These are phyloP conservation scores for Penicillium soppii DNA, from an alignment of 495 filamentous ascomycete species.

Conservation along the genomic window DNA sequence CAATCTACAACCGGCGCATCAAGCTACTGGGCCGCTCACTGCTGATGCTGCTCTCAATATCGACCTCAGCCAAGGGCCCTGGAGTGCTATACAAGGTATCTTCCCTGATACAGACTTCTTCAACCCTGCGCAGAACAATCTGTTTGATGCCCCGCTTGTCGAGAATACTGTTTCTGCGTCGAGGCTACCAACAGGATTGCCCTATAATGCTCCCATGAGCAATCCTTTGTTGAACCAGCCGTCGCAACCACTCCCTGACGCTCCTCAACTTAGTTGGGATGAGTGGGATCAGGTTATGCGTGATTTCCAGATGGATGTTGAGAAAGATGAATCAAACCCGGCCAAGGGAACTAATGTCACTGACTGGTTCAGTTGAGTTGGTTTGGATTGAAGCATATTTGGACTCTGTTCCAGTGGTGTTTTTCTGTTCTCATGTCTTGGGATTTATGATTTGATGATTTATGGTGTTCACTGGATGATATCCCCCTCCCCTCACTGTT, in stretches of 20 bases:
- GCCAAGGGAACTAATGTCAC: constrained; percentile 28
- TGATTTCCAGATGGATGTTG: constrained; percentile 47
- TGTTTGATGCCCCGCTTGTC: constrained; percentile 5
- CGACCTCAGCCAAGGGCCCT: constrained; percentile 31
- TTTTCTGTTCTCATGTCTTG: neutral
- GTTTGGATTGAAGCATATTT: no score
- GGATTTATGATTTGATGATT: constrained; percentile 7
- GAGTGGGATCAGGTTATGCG: constrained; percentile 53
- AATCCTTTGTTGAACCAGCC: constrained; percentile 17
- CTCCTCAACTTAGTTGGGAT: constrained; percentile 34
- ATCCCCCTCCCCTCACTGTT: constrained; percentile 16
- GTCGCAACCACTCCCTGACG: neutral
- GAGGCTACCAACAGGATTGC: constrained; percentile 1
- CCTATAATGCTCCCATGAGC: constrained; percentile 10
- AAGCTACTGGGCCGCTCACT: neutral
- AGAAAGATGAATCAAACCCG: constrained; percentile 21
- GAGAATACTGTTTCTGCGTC: constrained; percentile 6
- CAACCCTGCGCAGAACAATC: constrained; percentile 11
- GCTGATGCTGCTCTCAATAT: constrained; percentile 18
- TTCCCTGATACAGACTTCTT: constrained; percentile 35
- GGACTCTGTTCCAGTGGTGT: no score
- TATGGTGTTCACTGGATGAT: constrained; percentile 3
- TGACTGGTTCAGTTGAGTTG: constrained; percentile 32
- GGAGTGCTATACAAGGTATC: constrained; percentile 26
- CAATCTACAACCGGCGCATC: neutral